Percentiles rank a stretch among this genome's conserved stretches.
Evolutionary conservation across 148 eudicot genomes (phyloP).

Genomic region (Diospyros lotus): DNA sequence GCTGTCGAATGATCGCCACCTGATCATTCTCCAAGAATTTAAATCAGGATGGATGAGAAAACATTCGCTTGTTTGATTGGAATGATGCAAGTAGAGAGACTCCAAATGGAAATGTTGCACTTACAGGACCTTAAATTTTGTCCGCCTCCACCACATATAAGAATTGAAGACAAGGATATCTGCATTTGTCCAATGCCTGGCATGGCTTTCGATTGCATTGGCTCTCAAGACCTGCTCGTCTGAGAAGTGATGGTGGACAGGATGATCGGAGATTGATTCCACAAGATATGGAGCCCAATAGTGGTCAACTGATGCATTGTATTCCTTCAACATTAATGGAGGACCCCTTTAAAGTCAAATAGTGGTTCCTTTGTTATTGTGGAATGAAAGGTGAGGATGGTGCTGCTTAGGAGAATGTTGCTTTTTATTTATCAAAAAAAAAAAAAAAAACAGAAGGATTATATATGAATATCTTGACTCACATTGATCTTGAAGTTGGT

Average conservation of each 20-base stretch:
- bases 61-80: not conserved
- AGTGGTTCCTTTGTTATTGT: not conserved
- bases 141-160: constrained; percentile 71
- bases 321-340: constrained; percentile 34
- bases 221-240: constrained; percentile 55
- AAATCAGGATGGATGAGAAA: too few relatives aligned
- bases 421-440: too few relatives aligned
- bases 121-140: constrained; percentile 44
- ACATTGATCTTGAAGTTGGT: constrained; percentile 61
- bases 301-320: constrained; percentile 67
- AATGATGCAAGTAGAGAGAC: not conserved
- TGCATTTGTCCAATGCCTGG: constrained; percentile 63
- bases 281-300: constrained; percentile 79
- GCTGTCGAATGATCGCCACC: constrained; percentile 3
- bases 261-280: constrained; percentile 74
- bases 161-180: constrained; percentile 66
- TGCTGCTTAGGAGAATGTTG: not conserved
- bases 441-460: too few relatives aligned
- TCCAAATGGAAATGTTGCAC: constrained; percentile 6
- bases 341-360: too few relatives aligned
- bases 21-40: not conserved
- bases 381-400: not conserved
- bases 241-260: constrained; percentile 40
- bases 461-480: constrained; percentile 18
- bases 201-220: constrained; percentile 70